Evolutionary conservation across 331 rosid genomes (phyloP).

Genomic region (Saraca asoca): DNA sequence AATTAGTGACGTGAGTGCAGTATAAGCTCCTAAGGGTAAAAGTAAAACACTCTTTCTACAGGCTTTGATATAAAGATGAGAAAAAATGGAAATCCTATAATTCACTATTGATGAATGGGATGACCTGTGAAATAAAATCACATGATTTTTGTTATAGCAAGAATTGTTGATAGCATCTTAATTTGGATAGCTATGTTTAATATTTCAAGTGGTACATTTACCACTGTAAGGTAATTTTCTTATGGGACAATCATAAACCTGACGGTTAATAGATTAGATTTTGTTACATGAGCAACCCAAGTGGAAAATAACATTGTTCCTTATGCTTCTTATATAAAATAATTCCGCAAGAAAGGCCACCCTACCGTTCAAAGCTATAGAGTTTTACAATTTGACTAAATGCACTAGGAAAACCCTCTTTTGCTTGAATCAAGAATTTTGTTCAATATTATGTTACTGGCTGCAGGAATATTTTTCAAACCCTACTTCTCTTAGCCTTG

Average conservation of each 20-base stretch:
- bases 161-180: no score
- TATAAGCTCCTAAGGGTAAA: not conserved
- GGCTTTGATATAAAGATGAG: slow-evolving; percentile 1
- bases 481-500: slow-evolving; percentile 63
- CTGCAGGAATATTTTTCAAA: slow-evolving; percentile 85
- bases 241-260: not conserved
- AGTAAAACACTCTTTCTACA: not conserved
- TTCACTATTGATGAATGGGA: no score
- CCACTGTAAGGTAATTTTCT: not conserved
- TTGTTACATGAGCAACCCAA: not conserved
- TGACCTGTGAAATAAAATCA: no score
- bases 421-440: slow-evolving; percentile 18
- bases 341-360: not conserved
- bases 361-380: not conserved
- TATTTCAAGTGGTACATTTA: no score
- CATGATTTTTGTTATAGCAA: no score
- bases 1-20: not conserved
- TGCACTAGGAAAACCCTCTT: not conserved
- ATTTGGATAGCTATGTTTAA: no score
- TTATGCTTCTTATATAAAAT: not conserved
- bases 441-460: slow-evolving; percentile 29
- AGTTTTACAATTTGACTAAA: slow-evolving; percentile 2
- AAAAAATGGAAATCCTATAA: not conserved
- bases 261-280: not conserved
- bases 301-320: slow-evolving; percentile 6